These are phyloP conservation scores for Arthroderma sp. DNA, from an alignment of 2,329 filamentous ascomycete genomes.

Conservation along the genomic window DNA sequence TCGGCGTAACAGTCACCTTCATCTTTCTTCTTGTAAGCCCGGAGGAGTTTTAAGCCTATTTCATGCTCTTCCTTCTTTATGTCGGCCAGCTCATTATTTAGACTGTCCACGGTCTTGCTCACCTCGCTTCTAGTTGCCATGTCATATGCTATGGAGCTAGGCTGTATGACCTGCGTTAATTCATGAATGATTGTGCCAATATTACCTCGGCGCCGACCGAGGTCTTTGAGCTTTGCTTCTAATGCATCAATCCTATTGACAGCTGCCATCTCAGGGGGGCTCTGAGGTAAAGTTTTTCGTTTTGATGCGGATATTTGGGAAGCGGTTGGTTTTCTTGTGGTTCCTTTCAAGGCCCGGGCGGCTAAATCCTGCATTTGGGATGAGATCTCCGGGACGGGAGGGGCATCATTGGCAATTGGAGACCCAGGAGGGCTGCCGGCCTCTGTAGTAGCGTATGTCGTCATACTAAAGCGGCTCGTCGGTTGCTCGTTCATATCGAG, in stretches of 20 bases:
- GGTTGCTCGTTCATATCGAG: constrained; percentile 29
- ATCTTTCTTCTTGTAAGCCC: constrained; percentile 62
- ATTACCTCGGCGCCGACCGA: constrained; percentile 56
- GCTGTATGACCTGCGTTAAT: constrained; percentile 65
- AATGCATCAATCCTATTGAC: constrained; percentile 54
- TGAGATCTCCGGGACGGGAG: constrained; percentile 19
- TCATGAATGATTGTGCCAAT: constrained; percentile 60
- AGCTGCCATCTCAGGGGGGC: constrained; percentile 47
- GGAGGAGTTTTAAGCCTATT: constrained; percentile 58
- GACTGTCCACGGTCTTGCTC: constrained; percentile 50
- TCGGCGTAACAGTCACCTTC: constrained; percentile 37
- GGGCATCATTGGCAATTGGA: constrained; percentile 26
- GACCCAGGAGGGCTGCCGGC: constrained; percentile 27
- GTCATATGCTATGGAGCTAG: constrained; percentile 51
- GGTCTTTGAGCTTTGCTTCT: constrained; percentile 50
- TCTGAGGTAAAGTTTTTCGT: constrained; percentile 46
- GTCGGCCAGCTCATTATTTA: constrained; percentile 56
- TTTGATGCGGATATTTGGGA: constrained; percentile 17
- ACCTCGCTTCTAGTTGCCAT: constrained; percentile 47
- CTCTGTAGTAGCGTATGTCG: constrained; percentile 46
- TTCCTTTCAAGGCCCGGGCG: constrained; percentile 19
- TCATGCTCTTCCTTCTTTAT: constrained; percentile 67
- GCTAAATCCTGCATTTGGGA: constrained; percentile 24
- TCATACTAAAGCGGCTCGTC: constrained; percentile 50
- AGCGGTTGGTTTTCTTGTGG: constrained; percentile 31